phyloP scores from a whole-genome alignment of 441 rosid species.

The Flueggea neowawraea region DNA sequence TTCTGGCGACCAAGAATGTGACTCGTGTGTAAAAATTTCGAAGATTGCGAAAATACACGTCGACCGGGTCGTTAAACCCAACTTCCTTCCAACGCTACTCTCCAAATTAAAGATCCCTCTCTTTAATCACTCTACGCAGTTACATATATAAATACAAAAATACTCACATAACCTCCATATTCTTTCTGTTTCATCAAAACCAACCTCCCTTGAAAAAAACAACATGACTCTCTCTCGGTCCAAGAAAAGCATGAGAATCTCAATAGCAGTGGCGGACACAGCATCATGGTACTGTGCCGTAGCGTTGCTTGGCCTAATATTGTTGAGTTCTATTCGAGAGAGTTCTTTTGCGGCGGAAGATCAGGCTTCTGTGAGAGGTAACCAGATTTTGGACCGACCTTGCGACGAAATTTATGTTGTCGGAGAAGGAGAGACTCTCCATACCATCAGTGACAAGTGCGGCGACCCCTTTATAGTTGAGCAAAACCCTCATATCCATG shows the following conservation, averaged over 20 bases:
- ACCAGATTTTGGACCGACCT: constrained; percentile 37
- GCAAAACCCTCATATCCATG: constrained; percentile 94
- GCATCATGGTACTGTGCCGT: constrained; percentile 71
- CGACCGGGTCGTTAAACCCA: constrained; percentile 17
- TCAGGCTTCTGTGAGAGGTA: constrained; percentile 37
- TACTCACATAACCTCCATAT: background rate
- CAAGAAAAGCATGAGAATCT: constrained; percentile 23
- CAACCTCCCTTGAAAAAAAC: background rate
- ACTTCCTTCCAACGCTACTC: constrained; percentile 12
- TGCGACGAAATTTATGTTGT: constrained; percentile 97
- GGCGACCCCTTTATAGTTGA: constrained; percentile 89
- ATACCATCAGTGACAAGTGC: constrained; percentile 87
- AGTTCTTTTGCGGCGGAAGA: constrained; percentile 7
- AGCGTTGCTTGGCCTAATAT: constrained; percentile 45
- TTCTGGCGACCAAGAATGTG: background rate
- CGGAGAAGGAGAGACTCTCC: constrained; percentile 86
- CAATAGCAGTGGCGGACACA: constrained; percentile 33
- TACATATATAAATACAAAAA: background rate
- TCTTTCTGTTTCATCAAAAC: background rate
- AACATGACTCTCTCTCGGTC: constrained; percentile 7
- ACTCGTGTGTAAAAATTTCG: background rate
- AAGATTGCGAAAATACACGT: constrained; percentile 15
- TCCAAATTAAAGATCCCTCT: background rate
- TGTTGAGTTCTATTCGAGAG: constrained; percentile 50
- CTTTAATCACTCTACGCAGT: background rate